phyloP scores from a whole-genome alignment of 345 rosid genomes.

The Syzygium jambos region DNA sequence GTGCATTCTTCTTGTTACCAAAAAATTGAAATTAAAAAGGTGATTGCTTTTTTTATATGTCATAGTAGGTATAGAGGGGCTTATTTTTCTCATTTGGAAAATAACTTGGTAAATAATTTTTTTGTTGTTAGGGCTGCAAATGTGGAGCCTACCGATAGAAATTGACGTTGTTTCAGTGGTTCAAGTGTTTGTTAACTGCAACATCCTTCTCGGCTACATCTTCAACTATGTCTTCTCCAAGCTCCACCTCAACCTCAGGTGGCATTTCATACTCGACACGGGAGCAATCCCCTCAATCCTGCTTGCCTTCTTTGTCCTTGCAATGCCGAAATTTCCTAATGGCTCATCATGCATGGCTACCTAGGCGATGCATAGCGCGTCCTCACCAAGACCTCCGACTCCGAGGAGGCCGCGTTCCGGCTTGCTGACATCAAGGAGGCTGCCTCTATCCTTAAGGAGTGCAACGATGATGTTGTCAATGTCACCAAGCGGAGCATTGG shows the following conservation, averaged over 20 bases:
- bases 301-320: conserved; percentile 43
- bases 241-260: conserved; percentile 20
- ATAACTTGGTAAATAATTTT: too few species aligned
- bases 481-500: conserved; percentile 30
- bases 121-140: too few species aligned
- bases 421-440: conserved; percentile 70
- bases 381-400: conserved; percentile 61
- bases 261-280: conserved; percentile 80
- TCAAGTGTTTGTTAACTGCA: conserved; percentile 68
- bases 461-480: conserved; percentile 6
- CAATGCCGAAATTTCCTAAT: conserved; percentile 88
- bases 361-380: conserved; percentile 70
- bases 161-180: too few species aligned
- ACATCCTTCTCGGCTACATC: conserved; percentile 62
- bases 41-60: too few species aligned
- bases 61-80: too few species aligned
- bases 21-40: too few species aligned
- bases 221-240: conserved; percentile 37
- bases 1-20: too few species aligned
- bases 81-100: too few species aligned
- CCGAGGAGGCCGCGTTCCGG: conserved; percentile 34
- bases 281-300: conserved; percentile 63
- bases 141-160: too few species aligned
- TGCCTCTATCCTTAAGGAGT: conserved; percentile 64
- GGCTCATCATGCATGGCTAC: conserved; percentile 87